Percentiles rank a stretch among this genome's conserved stretches.
Evolutionary conservation across 2,329 filamentous ascomycete genomes (phyloP).

Genomic region (Trichoderma oligosporum): DNA sequence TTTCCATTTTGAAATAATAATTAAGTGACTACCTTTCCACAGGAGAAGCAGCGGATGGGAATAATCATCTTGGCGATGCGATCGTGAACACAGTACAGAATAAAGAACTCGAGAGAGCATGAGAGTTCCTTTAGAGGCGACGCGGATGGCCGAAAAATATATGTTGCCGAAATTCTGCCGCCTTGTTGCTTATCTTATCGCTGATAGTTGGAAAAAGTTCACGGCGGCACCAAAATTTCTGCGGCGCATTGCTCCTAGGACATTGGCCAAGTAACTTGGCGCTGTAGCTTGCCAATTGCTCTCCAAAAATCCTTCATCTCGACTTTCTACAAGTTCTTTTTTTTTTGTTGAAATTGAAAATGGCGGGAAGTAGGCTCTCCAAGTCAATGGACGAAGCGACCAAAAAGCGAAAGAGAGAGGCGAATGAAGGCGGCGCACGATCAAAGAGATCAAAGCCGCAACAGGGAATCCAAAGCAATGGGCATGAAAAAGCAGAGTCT

Average conservation of each 20-base stretch:
- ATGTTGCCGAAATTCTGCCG: constrained; percentile 32
- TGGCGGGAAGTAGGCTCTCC: constrained; percentile 35
- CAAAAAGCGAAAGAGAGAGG: constrained; percentile 48
- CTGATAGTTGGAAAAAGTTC: constrained; percentile 35
- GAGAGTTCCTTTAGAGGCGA: constrained; percentile 6
- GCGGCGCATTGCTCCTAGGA: constrained; percentile 17
- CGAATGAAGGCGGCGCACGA: constrained; percentile 39
- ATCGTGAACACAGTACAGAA: not conserved
- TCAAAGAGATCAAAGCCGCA: constrained; percentile 37
- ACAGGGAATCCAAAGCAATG: constrained; percentile 25
- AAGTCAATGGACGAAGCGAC: constrained; percentile 36
- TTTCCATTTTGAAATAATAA: not conserved
- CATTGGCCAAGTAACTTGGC: constrained; percentile 16
- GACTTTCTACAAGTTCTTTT: not conserved
- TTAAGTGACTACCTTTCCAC: constrained; percentile 75
- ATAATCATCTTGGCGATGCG: constrained; percentile 77
- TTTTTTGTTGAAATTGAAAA: too few relatives aligned
- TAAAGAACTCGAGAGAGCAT: constrained; percentile 24
- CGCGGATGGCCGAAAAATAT: constrained; percentile 25
- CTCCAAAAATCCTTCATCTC: not conserved
- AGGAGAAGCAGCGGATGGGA: constrained; percentile 96
- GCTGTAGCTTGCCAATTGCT: constrained; percentile 18
- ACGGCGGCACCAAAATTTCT: constrained; percentile 41
- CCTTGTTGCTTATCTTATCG: constrained; percentile 41
- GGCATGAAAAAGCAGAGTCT: constrained; percentile 4